Conservation (phyloP, 139 green algal species). For the Coelastrella sp. region DNA sequence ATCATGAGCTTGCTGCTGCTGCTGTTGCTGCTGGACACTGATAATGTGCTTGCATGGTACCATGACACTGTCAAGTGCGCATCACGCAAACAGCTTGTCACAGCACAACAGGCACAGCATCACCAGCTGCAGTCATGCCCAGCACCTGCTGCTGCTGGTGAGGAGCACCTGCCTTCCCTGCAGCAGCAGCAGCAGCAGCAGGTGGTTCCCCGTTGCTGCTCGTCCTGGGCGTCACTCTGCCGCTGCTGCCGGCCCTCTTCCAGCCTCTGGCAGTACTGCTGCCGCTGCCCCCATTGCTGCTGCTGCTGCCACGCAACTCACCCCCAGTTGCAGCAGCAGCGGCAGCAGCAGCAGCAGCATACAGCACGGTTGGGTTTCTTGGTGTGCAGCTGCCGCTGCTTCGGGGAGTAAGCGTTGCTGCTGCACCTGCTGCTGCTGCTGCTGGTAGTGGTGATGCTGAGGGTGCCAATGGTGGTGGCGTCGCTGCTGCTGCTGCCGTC, state of each 20-base stretch:
- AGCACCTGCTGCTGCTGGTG: background rate
- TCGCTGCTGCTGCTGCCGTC: slow-evolving; percentile 22
- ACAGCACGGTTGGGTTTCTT: background rate
- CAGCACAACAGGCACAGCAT: no score
- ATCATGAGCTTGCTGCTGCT: no score
- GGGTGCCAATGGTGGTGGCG: no score
- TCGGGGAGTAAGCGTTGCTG: background rate
- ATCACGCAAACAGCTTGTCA: no score
- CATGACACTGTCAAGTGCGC: no score
- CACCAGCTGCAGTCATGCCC: no score
- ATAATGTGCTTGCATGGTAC: no score
- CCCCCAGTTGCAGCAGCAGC: background rate
- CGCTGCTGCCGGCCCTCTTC: background rate
- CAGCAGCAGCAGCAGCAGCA: background rate
- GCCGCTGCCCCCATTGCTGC: slow-evolving; percentile 8
- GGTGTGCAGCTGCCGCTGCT: background rate
- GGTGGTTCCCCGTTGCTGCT: background rate
- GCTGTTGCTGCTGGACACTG: no score
- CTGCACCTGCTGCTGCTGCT: slow-evolving; percentile 14
- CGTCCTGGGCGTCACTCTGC: background rate
- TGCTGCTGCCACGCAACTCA: background rate
- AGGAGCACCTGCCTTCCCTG: background rate
- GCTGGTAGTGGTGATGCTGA: background rate
- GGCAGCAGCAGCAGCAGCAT: background rate
- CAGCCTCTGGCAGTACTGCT: background rate